These are phyloP conservation scores for Scutellaria baicalensis DNA, from an alignment of 257 asterid species.

Conservation along the genomic window DNA sequence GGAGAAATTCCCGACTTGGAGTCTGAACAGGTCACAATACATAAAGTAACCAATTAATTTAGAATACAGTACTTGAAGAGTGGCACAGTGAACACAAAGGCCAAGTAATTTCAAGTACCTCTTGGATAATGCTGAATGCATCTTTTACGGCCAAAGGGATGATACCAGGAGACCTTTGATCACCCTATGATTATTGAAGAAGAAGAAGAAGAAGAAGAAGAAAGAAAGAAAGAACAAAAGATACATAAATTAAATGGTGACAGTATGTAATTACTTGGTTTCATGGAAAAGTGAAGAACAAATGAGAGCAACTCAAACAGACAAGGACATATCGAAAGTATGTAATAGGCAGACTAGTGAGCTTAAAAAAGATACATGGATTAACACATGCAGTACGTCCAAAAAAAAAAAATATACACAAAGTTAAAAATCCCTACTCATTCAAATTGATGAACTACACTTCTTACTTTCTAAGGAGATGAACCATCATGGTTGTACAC, in stretches of 20 bases:
- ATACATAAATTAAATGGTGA: neutral
- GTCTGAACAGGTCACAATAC: constrained; percentile 54
- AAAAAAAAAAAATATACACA: constrained; percentile 10
- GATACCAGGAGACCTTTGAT: constrained; percentile 99
- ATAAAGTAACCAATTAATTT: constrained; percentile 4
- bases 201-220: too few species aligned
- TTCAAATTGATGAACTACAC: too few species aligned
- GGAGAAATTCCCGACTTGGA: constrained; percentile 94
- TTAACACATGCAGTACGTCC: neutral
- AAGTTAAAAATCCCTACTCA: neutral
- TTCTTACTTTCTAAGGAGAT: too few species aligned
- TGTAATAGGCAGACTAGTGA: neutral
- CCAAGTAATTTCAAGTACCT: constrained; percentile 51
- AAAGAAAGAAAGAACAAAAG: too few species aligned
- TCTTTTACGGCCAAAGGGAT: constrained; percentile 99
- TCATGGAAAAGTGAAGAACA: constrained; percentile 6
- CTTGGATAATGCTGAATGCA: constrained; percentile 95
- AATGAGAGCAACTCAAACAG: constrained; percentile 7
- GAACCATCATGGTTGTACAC: too few species aligned
- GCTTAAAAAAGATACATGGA: constrained; percentile 2
- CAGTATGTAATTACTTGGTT: constrained; percentile 13
- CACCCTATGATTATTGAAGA: constrained; percentile 54
- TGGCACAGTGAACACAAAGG: constrained; percentile 13
- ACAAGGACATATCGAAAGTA: constrained; percentile 12
- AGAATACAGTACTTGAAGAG: constrained; percentile 18